Evolutionary conservation across 2,329 filamentous ascomycete genomes (phyloP), one percentile per base, ranked within the genome.

Genomic region (Colletotrichum filicis): DNA sequence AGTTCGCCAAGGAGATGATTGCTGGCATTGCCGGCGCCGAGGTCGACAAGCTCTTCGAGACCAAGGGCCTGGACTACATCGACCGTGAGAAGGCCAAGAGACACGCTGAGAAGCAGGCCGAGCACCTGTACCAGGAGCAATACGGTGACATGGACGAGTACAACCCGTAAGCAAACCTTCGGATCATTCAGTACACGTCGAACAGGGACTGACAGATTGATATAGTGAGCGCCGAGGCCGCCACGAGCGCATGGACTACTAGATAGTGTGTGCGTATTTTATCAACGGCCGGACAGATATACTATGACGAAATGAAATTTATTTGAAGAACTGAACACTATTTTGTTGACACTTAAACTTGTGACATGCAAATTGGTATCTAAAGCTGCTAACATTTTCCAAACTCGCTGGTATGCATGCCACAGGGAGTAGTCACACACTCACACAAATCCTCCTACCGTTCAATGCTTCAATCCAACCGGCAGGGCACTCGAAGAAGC

Each of bases 1-100:
- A 84, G 55, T 92, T 94, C 79, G 94, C 94, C 80, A 96, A 96
- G 86, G 94, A 95, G 85, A 81, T 93, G 57, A 83, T 96, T 37
- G 92, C 89, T 19, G 93, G 91, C 72, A 86, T 95, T 68, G 93
- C 92, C 32, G 93, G 90, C 60, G 92, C 89, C 74, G 93, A 95
- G 84, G 88, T 94, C 79, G 93, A 96, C 86, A 93, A 92, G 84
- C 88, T 95, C 37, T 87, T 89, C 77, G 94, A 93, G 87, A 91
- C 89, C 77, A 92, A 92, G 86, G 91, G 91, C n/a, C 81, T 91
- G 75, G 88, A 92, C 81, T 86, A 85, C 73, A 77, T 88, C 73
- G 90, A 92, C 82, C 82, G 83, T 74, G 86, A 91, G 81, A 84
- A 86, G 81, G 90, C 90, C 71, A 89, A 90, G 81, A 84, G 86